Base-by-base conservation (phyloP, 495 filamentous ascomycete genomes). In the Neurospora sublineolata region DNA sequence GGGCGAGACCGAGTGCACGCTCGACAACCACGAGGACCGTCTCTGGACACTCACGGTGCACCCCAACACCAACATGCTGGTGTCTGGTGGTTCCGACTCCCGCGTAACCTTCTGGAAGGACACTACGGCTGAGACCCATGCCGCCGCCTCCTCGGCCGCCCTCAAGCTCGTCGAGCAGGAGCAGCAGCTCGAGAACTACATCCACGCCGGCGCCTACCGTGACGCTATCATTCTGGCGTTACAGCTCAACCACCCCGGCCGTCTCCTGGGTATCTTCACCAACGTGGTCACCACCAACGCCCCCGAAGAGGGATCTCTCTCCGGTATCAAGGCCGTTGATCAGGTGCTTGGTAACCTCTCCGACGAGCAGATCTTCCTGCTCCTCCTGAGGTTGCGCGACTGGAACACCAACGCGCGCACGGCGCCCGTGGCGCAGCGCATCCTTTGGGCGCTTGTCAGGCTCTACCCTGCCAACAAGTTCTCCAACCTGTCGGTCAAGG, bases 371-470 rank as follows among this genome's bases (percentile, higher is more conserved):
- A 86, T 99, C 16, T 92, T 90, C 75, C 83, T 84, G 9, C 86
- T 99, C 18, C 86, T 99, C 10, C 82, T 92, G 23, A 83, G 95
- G 41, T 77, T 97, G 64, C 84, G 96, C 37, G 94, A 98, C 81
- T 98, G 95, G 95, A 98, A 98, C 77, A 96, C 95, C 20, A 97
- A 97, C 73, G 94, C 92, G 0, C 85, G 92, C 71, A 95, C 92
- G n/a, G 89, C 93, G 10, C 85, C 87, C 3, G 89, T 97, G 37
- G 90, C 95, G 8, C 95, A 99, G 82, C 86, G 90, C 64, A 88
- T 98, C n/a, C 81, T 99, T 58, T 89, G 87, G 80, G 87, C 90
- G 18, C 77, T 99, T 14, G 89, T 97, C 71, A 87, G 88, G 72
- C 89, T 86, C 58, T 94, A 97, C 77, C 90, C 92, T 18, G 90